These are phyloP conservation scores for Perkinsus olseni DNA, from an alignment of 169 alveolate genomes.

Conservation along the genomic window DNA sequence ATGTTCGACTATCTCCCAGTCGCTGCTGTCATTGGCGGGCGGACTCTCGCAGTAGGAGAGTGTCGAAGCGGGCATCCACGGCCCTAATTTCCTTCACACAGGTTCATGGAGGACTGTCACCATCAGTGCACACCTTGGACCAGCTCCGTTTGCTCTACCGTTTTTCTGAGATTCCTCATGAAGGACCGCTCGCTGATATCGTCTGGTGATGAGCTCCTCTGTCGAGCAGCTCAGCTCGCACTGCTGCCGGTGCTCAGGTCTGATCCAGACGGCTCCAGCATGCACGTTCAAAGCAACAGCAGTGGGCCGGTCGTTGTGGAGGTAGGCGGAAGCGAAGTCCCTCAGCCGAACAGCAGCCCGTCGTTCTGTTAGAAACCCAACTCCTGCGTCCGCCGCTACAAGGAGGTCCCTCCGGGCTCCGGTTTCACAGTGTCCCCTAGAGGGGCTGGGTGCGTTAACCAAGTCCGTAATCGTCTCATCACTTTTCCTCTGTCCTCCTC, in stretches of 20 bases:
- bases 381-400: no score
- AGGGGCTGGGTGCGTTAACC: background rate
- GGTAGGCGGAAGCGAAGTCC: conserved; percentile 54
- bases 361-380: background rate
- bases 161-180: conserved; percentile 85
- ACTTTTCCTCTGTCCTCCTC: background rate
- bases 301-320: background rate
- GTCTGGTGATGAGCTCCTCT: conserved; percentile 57
- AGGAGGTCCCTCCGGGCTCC: background rate
- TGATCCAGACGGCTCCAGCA: background rate
- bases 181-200: conserved; percentile 91
- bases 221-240: conserved; percentile 81
- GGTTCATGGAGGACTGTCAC: conserved; percentile 93
- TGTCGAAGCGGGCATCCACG: background rate
- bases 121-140: conserved; percentile 79
- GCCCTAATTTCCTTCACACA: conserved; percentile 26
- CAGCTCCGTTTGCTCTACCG: conserved; percentile 66
- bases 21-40: conserved; percentile 47
- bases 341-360: conserved; percentile 44
- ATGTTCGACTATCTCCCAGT: conserved; percentile 78
- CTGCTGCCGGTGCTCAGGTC: conserved; percentile 13
- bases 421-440: conserved; percentile 10
- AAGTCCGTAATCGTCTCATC: no score
- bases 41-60: conserved; percentile 19
- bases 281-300: background rate